phyloP scores from a whole-genome alignment of 208 protist genomes.

The Leishmania gerbilli region DNA sequence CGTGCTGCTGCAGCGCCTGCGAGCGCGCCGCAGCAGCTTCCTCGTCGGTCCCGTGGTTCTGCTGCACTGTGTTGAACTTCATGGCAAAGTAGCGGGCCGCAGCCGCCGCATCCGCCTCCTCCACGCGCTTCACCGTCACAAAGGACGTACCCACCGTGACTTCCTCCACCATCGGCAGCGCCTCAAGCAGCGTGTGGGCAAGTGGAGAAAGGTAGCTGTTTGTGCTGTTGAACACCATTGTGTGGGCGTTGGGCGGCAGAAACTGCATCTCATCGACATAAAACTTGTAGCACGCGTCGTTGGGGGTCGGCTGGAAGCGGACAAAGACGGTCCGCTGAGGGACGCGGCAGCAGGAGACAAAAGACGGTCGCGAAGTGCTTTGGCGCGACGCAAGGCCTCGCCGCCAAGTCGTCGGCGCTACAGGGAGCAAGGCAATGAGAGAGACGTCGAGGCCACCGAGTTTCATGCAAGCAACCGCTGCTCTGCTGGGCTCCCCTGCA shows the following conservation, averaged over 20 bases:
- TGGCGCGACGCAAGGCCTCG: not conserved
- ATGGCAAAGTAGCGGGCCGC: slow-evolving; percentile 72
- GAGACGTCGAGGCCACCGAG: not conserved
- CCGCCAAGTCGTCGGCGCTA: not conserved
- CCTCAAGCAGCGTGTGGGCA: slow-evolving; percentile 62
- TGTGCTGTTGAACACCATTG: slow-evolving; percentile 75
- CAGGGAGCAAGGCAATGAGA: not conserved
- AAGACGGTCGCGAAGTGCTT: not conserved
- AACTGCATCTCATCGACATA: slow-evolving; percentile 67
- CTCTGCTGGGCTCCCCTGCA: not conserved
- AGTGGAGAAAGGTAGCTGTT: slow-evolving; percentile 84
- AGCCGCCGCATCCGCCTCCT: slow-evolving; percentile 51
- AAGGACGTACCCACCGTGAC: slow-evolving; percentile 79
- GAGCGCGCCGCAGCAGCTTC: slow-evolving; percentile 49
- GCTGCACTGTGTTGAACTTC: slow-evolving; percentile 41
- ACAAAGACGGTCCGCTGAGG: slow-evolving; percentile 56
- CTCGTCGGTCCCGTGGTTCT: slow-evolving; percentile 18
- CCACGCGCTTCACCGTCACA: slow-evolving; percentile 82
- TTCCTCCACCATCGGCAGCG: slow-evolving; percentile 89
- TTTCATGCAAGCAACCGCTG: not conserved
- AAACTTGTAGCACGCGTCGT: slow-evolving; percentile 88
- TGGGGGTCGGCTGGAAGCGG: slow-evolving; percentile 81
- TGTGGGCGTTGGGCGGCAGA: slow-evolving; percentile 48
- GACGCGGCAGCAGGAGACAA: not conserved
- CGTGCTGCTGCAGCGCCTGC: slow-evolving; percentile 54